phyloP scores from a whole-genome alignment of 352 stramenopile species.

The Stramenopiles sp. region DNA sequence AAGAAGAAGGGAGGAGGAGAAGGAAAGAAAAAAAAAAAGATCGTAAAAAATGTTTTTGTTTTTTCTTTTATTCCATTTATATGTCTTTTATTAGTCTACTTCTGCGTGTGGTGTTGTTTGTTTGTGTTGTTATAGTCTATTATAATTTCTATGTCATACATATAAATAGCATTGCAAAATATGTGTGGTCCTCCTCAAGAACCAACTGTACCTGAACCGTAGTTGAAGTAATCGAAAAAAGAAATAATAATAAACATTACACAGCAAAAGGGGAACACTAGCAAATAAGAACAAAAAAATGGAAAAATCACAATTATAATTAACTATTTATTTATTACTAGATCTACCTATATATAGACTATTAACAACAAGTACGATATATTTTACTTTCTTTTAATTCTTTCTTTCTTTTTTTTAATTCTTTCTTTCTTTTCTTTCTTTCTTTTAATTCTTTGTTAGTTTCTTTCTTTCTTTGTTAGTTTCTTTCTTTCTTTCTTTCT shows the following conservation, averaged over 20 bases:
- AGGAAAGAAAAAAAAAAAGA: neutral
- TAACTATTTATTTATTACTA: no score
- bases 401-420: neutral
- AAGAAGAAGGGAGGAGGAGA: neutral
- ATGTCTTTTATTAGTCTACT: no score
- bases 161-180: no score
- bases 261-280: no score
- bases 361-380: neutral
- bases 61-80: no score
- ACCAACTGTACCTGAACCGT: no score
- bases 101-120: no score
- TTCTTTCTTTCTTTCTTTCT: neutral
- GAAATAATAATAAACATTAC: no score
- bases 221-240: no score
- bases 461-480: neutral
- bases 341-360: neutral
- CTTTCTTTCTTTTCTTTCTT: neutral
- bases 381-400: neutral
- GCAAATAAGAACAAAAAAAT: no score
- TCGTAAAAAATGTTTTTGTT: neutral
- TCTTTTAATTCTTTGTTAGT: neutral
- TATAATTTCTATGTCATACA: neutral
- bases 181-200: no score
- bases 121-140: neutral
- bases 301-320: no score